Evolutionary conservation across 2,329 filamentous ascomycete genomes (phyloP), one percentile per base, ranked within the genome.

Genomic region (Fusarium pininemorale): DNA sequence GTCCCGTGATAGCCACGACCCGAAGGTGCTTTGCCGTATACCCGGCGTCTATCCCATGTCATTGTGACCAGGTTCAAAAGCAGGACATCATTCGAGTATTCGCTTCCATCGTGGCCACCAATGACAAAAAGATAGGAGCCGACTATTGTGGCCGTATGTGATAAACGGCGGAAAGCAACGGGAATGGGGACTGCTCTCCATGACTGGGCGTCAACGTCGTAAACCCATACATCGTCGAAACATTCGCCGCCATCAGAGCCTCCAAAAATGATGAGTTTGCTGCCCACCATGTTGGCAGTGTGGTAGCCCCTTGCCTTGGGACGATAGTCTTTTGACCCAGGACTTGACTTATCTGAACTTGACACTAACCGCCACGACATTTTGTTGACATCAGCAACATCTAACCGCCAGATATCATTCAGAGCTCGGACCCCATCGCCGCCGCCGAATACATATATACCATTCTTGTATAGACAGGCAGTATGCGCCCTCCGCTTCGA

Each of bases 141-240:
- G 20, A 93, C 90, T 47, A 93, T 88, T 24, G 91, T 93, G 47
- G 91, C 89, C 32, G 91, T 92, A 79, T 93, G 91, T 30, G 90
- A 91, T 57, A 93, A 85, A 26, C 91, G 88, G 44, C 90, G 88
- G 80, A 87, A 91, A n/a, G 89, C 89, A 41, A 89, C 79, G 26
- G 90, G 86, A 30, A 92, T 90, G 65, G 84, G 80, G 63, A 92
- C 90, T 12, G 84, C 79, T 69, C 87, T 89, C 90, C 91, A 93
- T 30, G 84, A 74, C 66, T 88, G 85, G 44, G 85, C 87, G 57
- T 93, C 90, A 11, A 92, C 88, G 79, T 93, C 90, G 82, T 92
- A 93, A 37, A 93, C 88, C 91, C 91, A 93, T 45, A 93, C 91
- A 77, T 93, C 91, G 79, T 91, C 88, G 82, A 93, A 93, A 82